A percentile compares a stretch with the other conserved stretches of the same genome.
Conservation (phyloP, 163 green algal species). For the Chlorella variabilis region DNA sequence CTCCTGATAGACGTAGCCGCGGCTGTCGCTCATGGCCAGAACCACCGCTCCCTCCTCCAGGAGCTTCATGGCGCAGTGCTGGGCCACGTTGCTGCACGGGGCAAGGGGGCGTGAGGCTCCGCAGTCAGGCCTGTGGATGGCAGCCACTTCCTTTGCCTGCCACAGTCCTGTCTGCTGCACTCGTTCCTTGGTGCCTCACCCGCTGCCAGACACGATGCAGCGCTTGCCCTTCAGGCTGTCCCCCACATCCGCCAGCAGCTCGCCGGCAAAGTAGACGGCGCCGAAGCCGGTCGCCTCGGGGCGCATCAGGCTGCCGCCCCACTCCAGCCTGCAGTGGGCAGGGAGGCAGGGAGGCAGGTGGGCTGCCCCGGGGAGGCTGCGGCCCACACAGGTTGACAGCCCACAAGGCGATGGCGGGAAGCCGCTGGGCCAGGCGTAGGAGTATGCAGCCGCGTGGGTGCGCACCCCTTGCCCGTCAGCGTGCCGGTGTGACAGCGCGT, state of each 20-base stretch:
- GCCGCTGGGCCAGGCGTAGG: no score
- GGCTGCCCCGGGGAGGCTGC: not conserved
- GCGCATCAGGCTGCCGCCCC: constrained; percentile 79
- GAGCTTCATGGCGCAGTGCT: constrained; percentile 80
- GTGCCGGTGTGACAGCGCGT: constrained; percentile 53
- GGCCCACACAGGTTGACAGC: no score
- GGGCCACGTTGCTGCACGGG: constrained; percentile 78
- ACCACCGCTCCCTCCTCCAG: constrained; percentile 74
- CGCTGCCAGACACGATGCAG: constrained; percentile 75
- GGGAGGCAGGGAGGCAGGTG: not conserved
- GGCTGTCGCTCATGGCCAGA: constrained; percentile 77
- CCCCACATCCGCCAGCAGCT: constrained; percentile 54
- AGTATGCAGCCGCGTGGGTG: not conserved
- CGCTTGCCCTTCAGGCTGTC: constrained; percentile 66
- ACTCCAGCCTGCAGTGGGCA: constrained; percentile 63
- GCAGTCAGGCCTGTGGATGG: not conserved
- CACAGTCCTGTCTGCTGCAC: no score
- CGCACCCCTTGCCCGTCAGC: constrained; percentile 15
- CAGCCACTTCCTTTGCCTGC: not conserved
- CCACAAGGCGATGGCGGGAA: not conserved
- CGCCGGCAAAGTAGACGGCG: constrained; percentile 76
- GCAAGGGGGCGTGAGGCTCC: not conserved
- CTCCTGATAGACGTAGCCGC: constrained; percentile 68
- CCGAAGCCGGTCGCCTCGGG: constrained; percentile 90
- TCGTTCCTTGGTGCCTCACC: not conserved